phyloP scores from a whole-genome alignment of 1,139 yeast genomes.

The Hyphopichia wangnamkhiaoensis region DNA sequence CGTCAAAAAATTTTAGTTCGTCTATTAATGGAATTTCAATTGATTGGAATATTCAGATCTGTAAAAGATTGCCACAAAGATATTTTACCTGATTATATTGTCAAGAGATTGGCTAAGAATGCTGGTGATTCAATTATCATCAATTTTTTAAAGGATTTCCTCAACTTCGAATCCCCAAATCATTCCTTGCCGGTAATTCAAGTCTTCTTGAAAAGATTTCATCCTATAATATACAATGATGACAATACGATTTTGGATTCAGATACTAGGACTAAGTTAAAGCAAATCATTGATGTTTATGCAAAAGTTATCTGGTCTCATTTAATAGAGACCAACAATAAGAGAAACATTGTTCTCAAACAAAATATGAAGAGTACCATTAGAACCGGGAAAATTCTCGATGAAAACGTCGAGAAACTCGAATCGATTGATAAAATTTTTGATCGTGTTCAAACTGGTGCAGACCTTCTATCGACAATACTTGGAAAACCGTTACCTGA shows the following conservation, averaged over 20 bases:
- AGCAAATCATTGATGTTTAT: slow-evolving; percentile 47
- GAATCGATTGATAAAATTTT: slow-evolving; percentile 38
- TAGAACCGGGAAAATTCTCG: slow-evolving; percentile 64
- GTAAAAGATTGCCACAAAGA: slow-evolving; percentile 35
- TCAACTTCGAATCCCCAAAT: slow-evolving; percentile 51
- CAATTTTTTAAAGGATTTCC: slow-evolving; percentile 53
- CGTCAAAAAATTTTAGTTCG: slow-evolving; percentile 55
- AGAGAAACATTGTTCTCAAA: slow-evolving; percentile 33
- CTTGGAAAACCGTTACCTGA: slow-evolving; percentile 35
- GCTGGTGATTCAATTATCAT: slow-evolving; percentile 42
- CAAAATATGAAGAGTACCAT: slow-evolving; percentile 58
- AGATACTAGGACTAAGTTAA: slow-evolving; percentile 15
- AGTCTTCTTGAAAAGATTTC: slow-evolving; percentile 54
- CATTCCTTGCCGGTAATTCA: slow-evolving; percentile 41
- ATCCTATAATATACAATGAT: slow-evolving; percentile 17
- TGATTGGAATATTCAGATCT: slow-evolving; percentile 58
- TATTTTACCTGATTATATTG: slow-evolving; percentile 22
- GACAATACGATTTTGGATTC: slow-evolving; percentile 12
- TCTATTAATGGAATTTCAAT: slow-evolving; percentile 60
- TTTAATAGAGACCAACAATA: slow-evolving; percentile 34
- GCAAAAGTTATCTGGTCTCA: slow-evolving; percentile 44
- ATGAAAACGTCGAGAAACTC: slow-evolving; percentile 48
- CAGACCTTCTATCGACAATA: slow-evolving; percentile 47
- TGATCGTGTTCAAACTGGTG: slow-evolving; percentile 47
- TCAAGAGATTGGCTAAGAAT: slow-evolving; percentile 19